A percentile compares a stretch with the other conserved stretches of the same genome.
Evolutionary conservation across 495 filamentous ascomycete genomes (phyloP).

Genomic region (Lasiosphaeria hispida): DNA sequence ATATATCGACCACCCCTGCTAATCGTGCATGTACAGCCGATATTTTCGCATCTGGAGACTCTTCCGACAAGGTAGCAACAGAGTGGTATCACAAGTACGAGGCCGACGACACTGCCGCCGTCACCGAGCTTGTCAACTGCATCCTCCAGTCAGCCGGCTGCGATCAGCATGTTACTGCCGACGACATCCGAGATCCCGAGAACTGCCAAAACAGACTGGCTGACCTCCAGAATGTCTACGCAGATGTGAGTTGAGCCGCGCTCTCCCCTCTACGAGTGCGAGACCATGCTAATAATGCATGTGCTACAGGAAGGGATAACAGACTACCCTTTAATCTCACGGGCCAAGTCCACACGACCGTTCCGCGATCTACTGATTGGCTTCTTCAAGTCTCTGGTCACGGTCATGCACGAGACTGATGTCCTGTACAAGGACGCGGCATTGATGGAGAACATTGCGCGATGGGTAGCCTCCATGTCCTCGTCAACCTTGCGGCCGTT

Average conservation of each 20-base stretch:
- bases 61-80: conserved; percentile 70
- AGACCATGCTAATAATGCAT: conserved; percentile 25
- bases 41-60: conserved; percentile 70
- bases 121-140: conserved; percentile 86
- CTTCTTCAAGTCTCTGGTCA: conserved; percentile 73
- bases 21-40: conserved; percentile 55
- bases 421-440: conserved; percentile 70
- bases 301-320: conserved; percentile 61
- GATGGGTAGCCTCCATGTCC: conserved; percentile 85
- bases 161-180: conserved; percentile 63
- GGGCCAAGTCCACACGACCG: conserved; percentile 62
- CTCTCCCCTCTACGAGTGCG: background rate
- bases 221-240: conserved; percentile 79
- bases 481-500: conserved; percentile 81
- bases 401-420: conserved; percentile 69
- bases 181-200: conserved; percentile 86
- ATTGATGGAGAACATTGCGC: conserved; percentile 78
- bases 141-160: conserved; percentile 81
- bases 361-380: conserved; percentile 74
- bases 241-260: conserved; percentile 49
- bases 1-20: conserved; percentile 15
- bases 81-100: conserved; percentile 77
- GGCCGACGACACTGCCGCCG: conserved; percentile 60
- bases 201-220: conserved; percentile 63
- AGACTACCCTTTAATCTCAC: conserved; percentile 92